These are phyloP conservation scores for Aspergillaceae sp. DNA, from an alignment of 2,329 filamentous ascomycete species.

Conservation along the genomic window DNA sequence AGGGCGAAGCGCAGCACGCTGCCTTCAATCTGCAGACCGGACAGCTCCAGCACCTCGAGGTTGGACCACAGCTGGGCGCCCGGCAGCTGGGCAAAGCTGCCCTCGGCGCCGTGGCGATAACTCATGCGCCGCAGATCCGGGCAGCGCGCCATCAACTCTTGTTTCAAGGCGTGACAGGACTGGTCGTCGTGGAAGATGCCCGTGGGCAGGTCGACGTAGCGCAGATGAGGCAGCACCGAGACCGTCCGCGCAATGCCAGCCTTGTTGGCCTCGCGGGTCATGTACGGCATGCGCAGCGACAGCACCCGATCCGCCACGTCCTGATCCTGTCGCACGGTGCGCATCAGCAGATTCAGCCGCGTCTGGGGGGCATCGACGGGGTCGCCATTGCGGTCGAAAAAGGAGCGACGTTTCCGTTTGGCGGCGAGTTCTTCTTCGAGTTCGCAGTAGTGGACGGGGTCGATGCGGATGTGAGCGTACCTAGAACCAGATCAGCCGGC, in stretches of 20 bases:
- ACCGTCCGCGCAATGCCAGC: slow-evolving; percentile 77
- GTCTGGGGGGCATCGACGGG: slow-evolving; percentile 70
- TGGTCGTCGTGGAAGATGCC: slow-evolving; percentile 77
- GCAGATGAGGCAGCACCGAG: slow-evolving; percentile 73
- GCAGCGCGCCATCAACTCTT: slow-evolving; percentile 78
- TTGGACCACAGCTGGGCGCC: slow-evolving; percentile 41
- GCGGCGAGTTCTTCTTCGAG: slow-evolving; percentile 75
- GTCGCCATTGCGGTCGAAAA: slow-evolving; percentile 67
- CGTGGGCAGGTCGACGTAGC: slow-evolving; percentile 83
- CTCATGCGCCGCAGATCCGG: slow-evolving; percentile 82
- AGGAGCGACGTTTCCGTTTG: slow-evolving; percentile 63
- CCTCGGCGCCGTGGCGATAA: slow-evolving; percentile 70
- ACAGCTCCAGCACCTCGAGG: slow-evolving; percentile 35
- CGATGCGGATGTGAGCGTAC: slow-evolving; percentile 84
- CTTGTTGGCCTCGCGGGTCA: slow-evolving; percentile 82
- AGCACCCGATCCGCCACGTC: slow-evolving; percentile 61
- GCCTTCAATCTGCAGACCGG: slow-evolving; percentile 29
- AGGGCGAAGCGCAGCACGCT: slow-evolving; percentile 58
- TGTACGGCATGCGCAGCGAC: slow-evolving; percentile 85
- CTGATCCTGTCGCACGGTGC: slow-evolving; percentile 71
- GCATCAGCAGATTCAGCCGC: slow-evolving; percentile 68
- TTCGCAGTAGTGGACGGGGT: slow-evolving; percentile 88
- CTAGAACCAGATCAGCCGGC: slow-evolving; percentile 36
- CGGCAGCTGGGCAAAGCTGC: slow-evolving; percentile 62
- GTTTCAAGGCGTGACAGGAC: slow-evolving; percentile 63